Base-by-base conservation (phyloP, 768 basidiomycete genomes). In the Boletus sensibilis region DNA sequence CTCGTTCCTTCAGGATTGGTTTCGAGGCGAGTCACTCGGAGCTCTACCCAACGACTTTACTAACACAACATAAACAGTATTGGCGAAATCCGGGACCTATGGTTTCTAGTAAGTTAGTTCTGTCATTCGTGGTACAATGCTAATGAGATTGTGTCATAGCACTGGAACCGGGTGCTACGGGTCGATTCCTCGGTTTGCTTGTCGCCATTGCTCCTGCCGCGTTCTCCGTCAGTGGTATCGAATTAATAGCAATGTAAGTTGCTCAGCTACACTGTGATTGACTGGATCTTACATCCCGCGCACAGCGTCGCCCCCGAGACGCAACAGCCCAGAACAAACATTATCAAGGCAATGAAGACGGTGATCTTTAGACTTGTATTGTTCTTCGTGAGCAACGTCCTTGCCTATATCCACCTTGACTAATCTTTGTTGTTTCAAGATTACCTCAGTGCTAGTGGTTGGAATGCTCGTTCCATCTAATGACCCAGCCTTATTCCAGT, bases 161-260 rank as follows among this genome's bases (percentile, higher is more conserved):
- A 10, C 23, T 67, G 25, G 65, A 64, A 34, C 66, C 65, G 0
- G 63, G 66, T 33, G 60, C 60, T 20, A 34, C 14, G 14, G 66
- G 66, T n/a, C 58, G 60, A 20, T 67, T 67, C 52, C 40, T 67
- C 11, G 55, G 63, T n/a, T 27, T 67, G 53, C 65, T 67, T 31
- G 57, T 59, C 29, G 60, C 58, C 10, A 58, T 67, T 3, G 31
- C 57, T 20, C 63, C 66, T 20, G 63, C 60, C 14, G 84, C 83
- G 2, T 94, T 90, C 78, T 89, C 89, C 6, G 87, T 85, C 75
- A 83, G 88, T 64, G 88, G 85, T 38, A 83, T 90, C 76, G 90
- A 92, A 65, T 72, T 88, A 40, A 84, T 91, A 38, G 83, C 84
- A 27, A 80, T 88, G 85, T 84, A 60, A 57, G 78, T 66, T 31